These are phyloP conservation scores for Houttuynia cordata DNA, from an alignment of 164 flowering plant genomes.

Conservation along the genomic window DNA sequence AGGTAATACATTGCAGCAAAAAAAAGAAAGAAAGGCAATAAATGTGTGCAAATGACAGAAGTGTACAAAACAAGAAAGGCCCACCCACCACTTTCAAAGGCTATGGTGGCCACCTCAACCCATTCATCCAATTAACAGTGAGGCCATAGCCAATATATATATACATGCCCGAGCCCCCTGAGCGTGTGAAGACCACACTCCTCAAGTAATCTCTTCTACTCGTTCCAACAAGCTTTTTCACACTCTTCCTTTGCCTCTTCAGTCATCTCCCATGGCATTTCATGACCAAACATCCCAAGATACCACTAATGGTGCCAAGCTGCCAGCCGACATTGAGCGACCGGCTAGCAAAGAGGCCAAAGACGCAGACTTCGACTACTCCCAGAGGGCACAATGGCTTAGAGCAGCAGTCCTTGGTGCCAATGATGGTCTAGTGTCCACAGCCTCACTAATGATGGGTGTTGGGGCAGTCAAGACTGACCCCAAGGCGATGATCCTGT, in stretches of 20 bases:
- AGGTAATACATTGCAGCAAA: too few relatives aligned
- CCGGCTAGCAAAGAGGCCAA: background rate
- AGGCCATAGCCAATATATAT: background rate
- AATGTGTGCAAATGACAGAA: background rate
- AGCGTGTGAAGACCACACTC: constrained; percentile 14
- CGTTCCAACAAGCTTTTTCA: background rate
- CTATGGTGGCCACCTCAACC: background rate
- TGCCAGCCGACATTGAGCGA: background rate
- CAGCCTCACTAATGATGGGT: constrained; percentile 20
- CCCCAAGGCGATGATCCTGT: constrained; percentile 13
- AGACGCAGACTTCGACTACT: constrained; percentile 13
- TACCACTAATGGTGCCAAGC: background rate
- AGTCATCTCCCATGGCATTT: constrained; percentile 5
- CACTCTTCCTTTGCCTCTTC: background rate
- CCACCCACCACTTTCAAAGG: background rate
- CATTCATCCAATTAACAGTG: background rate
- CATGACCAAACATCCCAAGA: background rate
- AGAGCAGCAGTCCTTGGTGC: constrained; percentile 24
- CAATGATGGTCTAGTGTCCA: constrained; percentile 21
- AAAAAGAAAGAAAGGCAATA: too few relatives aligned
- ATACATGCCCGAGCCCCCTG: background rate
- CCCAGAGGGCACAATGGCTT: constrained; percentile 20
- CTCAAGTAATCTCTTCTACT: background rate
- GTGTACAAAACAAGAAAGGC: too few relatives aligned
- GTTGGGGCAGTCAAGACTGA: constrained; percentile 17